Evolutionary conservation across 2,329 filamentous ascomycete genomes (phyloP), one percentile per base, ranked within the genome.

Genomic region (Thermomyces lanuginosus): DNA sequence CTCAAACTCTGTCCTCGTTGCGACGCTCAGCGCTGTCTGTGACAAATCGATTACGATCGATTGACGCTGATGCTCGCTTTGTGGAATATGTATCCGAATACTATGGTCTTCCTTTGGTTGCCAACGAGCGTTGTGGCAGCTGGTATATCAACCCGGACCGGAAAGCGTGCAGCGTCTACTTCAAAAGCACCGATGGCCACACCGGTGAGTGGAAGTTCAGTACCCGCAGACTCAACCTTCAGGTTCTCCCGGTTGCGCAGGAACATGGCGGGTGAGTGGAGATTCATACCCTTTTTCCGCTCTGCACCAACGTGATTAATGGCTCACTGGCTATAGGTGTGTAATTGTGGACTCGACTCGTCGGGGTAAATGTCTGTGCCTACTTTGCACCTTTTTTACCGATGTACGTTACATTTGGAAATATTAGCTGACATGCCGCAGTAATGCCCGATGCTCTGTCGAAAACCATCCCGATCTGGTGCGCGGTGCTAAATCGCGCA

Each of bases 131-230:
- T 33, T 95, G 89, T 49, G 89, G 89, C 1, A 86, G 80, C 53
- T 98, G 89, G 89, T 95, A 95, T 49, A 77, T 95, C 14, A 54
- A 58, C 2, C 75, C 75, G 0, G 51, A 51, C 5, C 44, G 44
- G 14, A 89, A 86, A 52, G 55, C 48, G 1, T 78, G 69, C 16
- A 83, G 78, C 37, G 80, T 77, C 16, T 98, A 95, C 55, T 98
- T 95, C 57, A 98, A 98, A 63, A 92, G 81, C 54, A 98, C 89
- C 2, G 89, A 98, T 55, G 89, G 89, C 1, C 89, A 98, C 50
- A 72, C 74, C 27, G 75, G 80, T 6, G 74, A 91, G 44, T 98
- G 89, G 89, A 69, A 74, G 34, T 92, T 95, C 46, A 92, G 80
- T 53, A 67, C 76, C 12, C 61, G 89, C 36, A 64, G 89, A 37